phyloP scores from a whole-genome alignment of 2,329 filamentous ascomycete genomes.

The Alternaria arbusti region DNA sequence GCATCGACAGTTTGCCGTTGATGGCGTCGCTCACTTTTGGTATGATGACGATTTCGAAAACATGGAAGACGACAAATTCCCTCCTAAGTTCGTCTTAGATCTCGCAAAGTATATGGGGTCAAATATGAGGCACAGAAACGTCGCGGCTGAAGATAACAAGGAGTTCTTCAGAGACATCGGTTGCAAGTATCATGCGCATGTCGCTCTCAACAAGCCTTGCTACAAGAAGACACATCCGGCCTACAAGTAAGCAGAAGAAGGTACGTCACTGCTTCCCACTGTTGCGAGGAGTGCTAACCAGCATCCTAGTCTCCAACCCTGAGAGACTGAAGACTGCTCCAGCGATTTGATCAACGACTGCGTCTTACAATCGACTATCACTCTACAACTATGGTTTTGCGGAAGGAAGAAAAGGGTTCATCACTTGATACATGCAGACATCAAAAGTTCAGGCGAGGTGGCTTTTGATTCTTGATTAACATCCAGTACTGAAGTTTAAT shows the following conservation, averaged over 20 bases:
- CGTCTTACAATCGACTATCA: not conserved
- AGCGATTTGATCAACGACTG: not conserved
- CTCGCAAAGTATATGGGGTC: fast-evolving
- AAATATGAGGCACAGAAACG: fast-evolving
- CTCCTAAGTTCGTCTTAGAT: not conserved
- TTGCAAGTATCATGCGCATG: not conserved
- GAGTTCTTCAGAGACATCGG: fast-evolving
- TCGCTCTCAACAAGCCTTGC: not conserved
- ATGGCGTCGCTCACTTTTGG: fast-evolving
- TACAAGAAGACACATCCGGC: not conserved
- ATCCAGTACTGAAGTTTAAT: not conserved
- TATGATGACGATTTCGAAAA: fast-evolving
- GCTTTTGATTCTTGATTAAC: fast-evolving
- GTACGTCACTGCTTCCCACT: too few species aligned
- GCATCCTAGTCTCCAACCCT: too few species aligned
- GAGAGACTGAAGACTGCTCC: not conserved
- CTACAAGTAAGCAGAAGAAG: not conserved
- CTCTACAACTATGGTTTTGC: not conserved
- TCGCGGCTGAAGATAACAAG: fast-evolving
- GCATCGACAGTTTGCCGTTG: not conserved
- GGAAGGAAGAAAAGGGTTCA: not conserved
- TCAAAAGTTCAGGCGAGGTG: not conserved
- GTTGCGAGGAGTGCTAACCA: too few species aligned
- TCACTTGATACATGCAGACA: not conserved
- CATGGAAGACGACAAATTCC: fast-evolving